Percentiles rank a stretch among this genome's conserved stretches.
These are phyloP conservation scores for Soucietia sequanensis DNA, from an alignment of 805 yeast genomes.

Conservation along the genomic window DNA sequence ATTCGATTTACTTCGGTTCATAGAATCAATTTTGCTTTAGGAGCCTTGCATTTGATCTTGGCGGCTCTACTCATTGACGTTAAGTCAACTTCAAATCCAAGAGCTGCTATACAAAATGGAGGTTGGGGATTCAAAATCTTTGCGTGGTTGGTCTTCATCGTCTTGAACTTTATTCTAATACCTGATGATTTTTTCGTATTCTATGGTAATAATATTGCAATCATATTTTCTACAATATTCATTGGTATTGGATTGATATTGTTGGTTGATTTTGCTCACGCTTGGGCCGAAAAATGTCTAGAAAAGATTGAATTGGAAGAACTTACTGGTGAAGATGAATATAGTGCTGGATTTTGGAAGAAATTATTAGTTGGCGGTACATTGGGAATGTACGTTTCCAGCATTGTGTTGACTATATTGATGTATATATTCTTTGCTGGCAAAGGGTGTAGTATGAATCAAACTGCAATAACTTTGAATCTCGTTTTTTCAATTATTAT, in stretches of 20 bases:
- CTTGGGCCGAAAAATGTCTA: slow-evolving; percentile 96
- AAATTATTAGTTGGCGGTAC: slow-evolving; percentile 84
- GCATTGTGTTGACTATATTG: slow-evolving; percentile 67
- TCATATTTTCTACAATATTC: slow-evolving; percentile 79
- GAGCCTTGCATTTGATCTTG: slow-evolving; percentile 68
- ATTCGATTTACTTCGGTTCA: slow-evolving; percentile 93
- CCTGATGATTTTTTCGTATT: slow-evolving; percentile 85
- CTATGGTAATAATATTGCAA: slow-evolving; percentile 90
- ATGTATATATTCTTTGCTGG: slow-evolving; percentile 86
- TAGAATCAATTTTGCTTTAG: slow-evolving; percentile 84
- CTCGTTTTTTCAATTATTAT: slow-evolving; percentile 61
- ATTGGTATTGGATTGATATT: slow-evolving; percentile 86
- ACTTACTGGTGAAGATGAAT: slow-evolving; percentile 47
- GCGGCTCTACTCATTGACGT: slow-evolving; percentile 72
- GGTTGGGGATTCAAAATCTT: slow-evolving; percentile 81
- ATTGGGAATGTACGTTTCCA: slow-evolving; percentile 72
- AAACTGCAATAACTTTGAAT: slow-evolving; percentile 80
- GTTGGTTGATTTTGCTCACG: slow-evolving; percentile 95
- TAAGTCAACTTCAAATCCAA: slow-evolving; percentile 70
- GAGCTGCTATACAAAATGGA: slow-evolving; percentile 86
- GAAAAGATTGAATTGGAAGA: slow-evolving; percentile 84
- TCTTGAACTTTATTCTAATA: slow-evolving; percentile 63
- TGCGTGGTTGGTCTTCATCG: slow-evolving; percentile 54
- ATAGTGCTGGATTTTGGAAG: slow-evolving; percentile 68
- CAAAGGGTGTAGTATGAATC: slow-evolving; percentile 82